Evolutionary conservation across 164 flowering plant genomes (phyloP).

Genomic region (Tinospora cordifolia): DNA sequence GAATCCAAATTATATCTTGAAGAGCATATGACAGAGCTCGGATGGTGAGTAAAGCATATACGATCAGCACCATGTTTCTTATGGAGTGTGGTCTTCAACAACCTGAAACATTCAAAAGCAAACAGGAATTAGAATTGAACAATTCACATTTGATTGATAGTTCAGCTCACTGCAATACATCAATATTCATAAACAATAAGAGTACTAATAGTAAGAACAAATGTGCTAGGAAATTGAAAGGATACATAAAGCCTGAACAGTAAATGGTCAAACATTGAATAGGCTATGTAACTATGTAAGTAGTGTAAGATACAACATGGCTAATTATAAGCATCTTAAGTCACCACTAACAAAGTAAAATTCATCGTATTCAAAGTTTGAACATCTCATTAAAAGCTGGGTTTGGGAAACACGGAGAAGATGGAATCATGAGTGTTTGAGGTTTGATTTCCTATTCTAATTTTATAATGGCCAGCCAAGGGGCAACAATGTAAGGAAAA

Average conservation of each 20-base stretch:
- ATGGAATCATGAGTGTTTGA: too few relatives aligned
- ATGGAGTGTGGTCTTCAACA: constrained; percentile 88
- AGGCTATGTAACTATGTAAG: neutral
- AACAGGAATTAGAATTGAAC: neutral
- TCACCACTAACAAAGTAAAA: neutral
- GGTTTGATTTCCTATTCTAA: too few relatives aligned
- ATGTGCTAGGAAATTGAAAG: neutral
- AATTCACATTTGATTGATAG: neutral
- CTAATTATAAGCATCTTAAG: neutral
- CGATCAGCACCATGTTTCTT: constrained; percentile 93
- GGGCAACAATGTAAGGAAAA: too few relatives aligned
- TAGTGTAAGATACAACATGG: neutral
- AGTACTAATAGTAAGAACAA: neutral
- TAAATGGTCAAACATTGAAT: neutral
- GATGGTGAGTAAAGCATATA: constrained; percentile 94
- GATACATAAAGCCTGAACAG: neutral
- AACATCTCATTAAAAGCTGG: too few relatives aligned
- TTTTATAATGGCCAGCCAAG: too few relatives aligned
- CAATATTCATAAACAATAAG: neutral
- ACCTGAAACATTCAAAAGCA: constrained; percentile 31
- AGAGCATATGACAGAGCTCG: constrained; percentile 88
- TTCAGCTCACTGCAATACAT: neutral
- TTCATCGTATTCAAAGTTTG: too few relatives aligned
- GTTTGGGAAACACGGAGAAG: too few relatives aligned
- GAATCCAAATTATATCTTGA: constrained; percentile 70